Conservation (phyloP, 2,329 filamentous ascomycete genomes). For the Colletotrichum tofieldiae region DNA sequence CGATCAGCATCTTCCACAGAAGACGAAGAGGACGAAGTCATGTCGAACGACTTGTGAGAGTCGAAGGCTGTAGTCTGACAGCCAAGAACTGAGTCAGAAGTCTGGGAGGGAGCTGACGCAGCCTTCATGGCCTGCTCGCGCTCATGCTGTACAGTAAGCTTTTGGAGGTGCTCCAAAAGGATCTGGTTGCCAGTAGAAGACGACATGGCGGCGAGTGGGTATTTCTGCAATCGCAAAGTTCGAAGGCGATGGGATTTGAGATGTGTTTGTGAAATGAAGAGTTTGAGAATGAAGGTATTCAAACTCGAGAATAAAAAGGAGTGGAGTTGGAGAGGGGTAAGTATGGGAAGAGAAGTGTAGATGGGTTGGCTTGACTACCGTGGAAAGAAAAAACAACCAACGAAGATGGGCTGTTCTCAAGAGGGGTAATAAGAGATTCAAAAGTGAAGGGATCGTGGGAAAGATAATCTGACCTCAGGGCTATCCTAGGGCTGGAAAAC, state of each 20-base stretch:
- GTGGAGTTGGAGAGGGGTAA: neutral
- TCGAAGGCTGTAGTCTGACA: neutral
- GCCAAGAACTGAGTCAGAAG: neutral
- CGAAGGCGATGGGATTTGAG: neutral
- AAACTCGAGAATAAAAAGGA: neutral
- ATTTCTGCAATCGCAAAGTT: neutral
- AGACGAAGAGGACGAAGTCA: conserved; percentile 23
- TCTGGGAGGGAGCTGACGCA: conserved; percentile 16
- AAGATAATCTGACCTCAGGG: neutral
- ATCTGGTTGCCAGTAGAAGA: conserved; percentile 22
- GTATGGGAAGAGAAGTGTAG: conserved; percentile 8
- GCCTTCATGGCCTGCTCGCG: conserved; percentile 25
- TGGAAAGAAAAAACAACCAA: neutral
- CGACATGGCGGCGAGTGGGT: conserved; percentile 12
- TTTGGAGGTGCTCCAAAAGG: conserved; percentile 34
- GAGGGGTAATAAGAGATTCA: neutral
- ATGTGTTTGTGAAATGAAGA: conserved; percentile 7
- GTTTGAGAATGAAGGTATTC: neutral
- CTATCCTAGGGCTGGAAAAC: conserved; percentile 20
- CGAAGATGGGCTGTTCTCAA: neutral
- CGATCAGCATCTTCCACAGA: conserved; percentile 29
- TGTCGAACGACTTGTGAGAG: conserved; percentile 13
- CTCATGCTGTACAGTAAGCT: conserved; percentile 32
- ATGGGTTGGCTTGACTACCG: neutral
- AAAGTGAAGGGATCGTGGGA: conserved; percentile 12